Conservation (phyloP, 1,139 yeast genomes). For the Hansenula lynferdii region DNA sequence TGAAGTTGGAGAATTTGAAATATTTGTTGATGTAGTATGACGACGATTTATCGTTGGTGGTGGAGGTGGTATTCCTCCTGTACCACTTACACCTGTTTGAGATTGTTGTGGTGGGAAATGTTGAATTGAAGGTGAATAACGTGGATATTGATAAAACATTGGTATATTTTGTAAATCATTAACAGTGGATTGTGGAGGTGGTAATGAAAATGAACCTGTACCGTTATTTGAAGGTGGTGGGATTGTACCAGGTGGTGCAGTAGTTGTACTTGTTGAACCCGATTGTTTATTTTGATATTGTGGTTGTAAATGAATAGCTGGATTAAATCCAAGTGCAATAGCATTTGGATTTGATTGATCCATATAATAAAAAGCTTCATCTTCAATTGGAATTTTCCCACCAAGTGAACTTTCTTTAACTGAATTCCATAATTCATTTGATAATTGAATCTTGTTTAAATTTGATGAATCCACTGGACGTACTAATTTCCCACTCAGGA, state of each 20-base stretch:
- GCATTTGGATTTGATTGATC: constrained; percentile 37
- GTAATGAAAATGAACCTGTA: constrained; percentile 3
- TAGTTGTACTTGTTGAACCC: no score
- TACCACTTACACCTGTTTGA: constrained; percentile 3
- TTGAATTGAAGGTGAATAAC: constrained; percentile 1
- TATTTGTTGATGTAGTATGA: constrained; percentile 2
- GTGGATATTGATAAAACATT: constrained; percentile 2
- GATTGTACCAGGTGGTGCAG: no score
- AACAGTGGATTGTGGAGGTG: constrained; percentile 1
- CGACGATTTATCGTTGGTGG: constrained; percentile 3
- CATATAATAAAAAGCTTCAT: constrained; percentile 47
- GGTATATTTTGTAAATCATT: constrained; percentile 1
- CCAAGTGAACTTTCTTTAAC: constrained; percentile 60
- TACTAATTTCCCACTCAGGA: constrained; percentile 46
- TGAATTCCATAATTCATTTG: constrained; percentile 57
- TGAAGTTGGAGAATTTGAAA: constrained; percentile 6
- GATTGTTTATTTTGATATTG: constrained; percentile 12
- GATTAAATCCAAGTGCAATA: constrained; percentile 25
- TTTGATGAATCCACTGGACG: constrained; percentile 54
- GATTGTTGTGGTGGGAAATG: constrained; percentile 6
- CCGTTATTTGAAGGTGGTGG: no score
- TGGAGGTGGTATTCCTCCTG: not conserved
- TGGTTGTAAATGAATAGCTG: constrained; percentile 14
- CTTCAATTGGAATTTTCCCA: constrained; percentile 45
- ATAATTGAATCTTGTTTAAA: constrained; percentile 47